Percentiles rank a stretch among this genome's conserved stretches.
Conservation (phyloP, 129 eudicot species). For the Chrysanthemum seticuspe region DNA sequence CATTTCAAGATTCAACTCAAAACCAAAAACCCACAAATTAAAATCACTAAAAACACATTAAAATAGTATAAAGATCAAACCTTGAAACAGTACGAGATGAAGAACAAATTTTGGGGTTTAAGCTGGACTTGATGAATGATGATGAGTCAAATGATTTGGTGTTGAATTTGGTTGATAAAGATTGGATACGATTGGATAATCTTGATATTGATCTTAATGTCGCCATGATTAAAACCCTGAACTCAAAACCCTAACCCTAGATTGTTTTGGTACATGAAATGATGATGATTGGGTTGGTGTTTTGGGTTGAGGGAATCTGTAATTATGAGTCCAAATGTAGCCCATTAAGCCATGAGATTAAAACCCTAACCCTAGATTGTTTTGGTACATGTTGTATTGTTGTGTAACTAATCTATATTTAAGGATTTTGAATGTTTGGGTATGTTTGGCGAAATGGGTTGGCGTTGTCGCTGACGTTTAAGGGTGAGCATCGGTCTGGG, state of each 20-base stretch:
- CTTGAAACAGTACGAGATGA: conserved; percentile 38
- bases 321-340: not conserved
- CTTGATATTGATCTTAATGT: conserved; percentile 36
- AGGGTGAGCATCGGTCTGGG: no score
- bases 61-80: conserved; percentile 13
- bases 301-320: not conserved
- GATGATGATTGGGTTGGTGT: no score
- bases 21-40: no score
- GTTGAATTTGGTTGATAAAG: conserved; percentile 34
- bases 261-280: not conserved
- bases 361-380: no score
- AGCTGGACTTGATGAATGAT: conserved; percentile 28
- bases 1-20: not conserved
- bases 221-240: conserved; percentile 43
- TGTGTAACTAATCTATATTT: no score
- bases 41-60: not conserved
- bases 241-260: conserved; percentile 20
- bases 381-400: no score
- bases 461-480: no score
- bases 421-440: no score
- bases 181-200: conserved; percentile 34
- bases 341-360: not conserved
- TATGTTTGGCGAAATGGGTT: no score
- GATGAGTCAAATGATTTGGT: conserved; percentile 10
- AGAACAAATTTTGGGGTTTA: conserved; percentile 31